Evolutionary conservation across 225 moss, liverwort and hornwort genomes (phyloP).

Genomic region (Asterella californica): DNA sequence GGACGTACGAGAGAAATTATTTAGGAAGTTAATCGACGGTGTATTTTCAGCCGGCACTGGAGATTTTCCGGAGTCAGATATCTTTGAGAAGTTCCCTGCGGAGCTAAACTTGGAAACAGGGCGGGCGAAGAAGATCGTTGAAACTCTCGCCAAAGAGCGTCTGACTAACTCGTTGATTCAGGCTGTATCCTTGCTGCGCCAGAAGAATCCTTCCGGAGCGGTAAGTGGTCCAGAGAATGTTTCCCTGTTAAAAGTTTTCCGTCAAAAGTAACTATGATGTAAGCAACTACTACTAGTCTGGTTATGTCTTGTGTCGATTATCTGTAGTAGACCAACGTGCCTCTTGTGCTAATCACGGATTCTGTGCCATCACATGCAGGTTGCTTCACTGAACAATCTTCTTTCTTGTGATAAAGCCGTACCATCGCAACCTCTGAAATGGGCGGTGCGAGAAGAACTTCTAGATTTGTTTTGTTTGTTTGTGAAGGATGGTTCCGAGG

Average conservation of each 20-base stretch:
- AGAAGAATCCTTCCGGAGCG: constrained; percentile 86
- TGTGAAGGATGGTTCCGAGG: constrained; percentile 59
- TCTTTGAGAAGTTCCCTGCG: constrained; percentile 79
- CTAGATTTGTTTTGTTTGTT: constrained; percentile 93
- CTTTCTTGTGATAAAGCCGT: constrained; percentile 91
- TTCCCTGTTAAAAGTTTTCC: too few relatives aligned
- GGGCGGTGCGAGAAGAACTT: constrained; percentile 86
- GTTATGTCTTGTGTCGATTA: neutral
- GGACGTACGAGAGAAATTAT: constrained; percentile 78
- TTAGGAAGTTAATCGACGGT: constrained; percentile 85
- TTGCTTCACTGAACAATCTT: constrained; percentile 80
- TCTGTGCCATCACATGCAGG: constrained; percentile 39
- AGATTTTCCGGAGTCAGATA: constrained; percentile 75
- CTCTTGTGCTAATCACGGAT: neutral
- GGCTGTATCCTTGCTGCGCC: constrained; percentile 79
- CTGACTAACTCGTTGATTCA: constrained; percentile 81
- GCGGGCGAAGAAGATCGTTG: constrained; percentile 64
- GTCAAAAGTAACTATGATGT: too few relatives aligned
- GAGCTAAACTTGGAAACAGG: constrained; percentile 68
- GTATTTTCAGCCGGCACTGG: constrained; percentile 84
- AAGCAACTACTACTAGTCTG: too few relatives aligned
- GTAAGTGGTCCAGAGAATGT: constrained; percentile 34
- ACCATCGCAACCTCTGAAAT: constrained; percentile 60
- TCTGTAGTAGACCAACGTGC: neutral
- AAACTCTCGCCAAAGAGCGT: constrained; percentile 76